Conservation (phyloP, 768 basidiomycete genomes). For the Collybia nuda region DNA sequence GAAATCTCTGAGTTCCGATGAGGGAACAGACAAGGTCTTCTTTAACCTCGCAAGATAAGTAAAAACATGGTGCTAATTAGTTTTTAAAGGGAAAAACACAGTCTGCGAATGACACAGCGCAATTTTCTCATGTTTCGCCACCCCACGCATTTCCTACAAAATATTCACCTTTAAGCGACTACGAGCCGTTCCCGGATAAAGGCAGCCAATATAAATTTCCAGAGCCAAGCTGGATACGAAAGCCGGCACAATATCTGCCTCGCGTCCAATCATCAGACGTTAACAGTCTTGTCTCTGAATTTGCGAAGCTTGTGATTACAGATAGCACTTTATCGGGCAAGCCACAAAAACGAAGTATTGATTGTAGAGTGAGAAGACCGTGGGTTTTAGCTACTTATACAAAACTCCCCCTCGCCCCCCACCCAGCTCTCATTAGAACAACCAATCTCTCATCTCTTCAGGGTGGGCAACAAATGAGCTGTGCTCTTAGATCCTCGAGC, state of each 20-base stretch:
- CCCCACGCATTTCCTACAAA: slow-evolving; percentile 25
- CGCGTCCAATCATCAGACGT: neutral
- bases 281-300: slow-evolving; percentile 5
- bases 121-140: neutral
- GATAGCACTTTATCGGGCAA: no score
- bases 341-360: no score
- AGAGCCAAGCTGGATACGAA: slow-evolving; percentile 28
- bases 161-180: slow-evolving; percentile 9
- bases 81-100: no score
- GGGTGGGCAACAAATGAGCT: neutral
- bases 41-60: no score
- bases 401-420: slow-evolving; percentile 5
- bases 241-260: slow-evolving; percentile 9
- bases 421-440: slow-evolving; percentile 18
- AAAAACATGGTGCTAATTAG: no score
- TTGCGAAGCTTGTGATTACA: neutral
- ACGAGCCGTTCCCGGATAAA: slow-evolving; percentile 12
- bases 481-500: slow-evolving; percentile 1
- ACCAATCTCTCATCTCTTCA: neutral
- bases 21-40: no score
- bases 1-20: slow-evolving; percentile 4
- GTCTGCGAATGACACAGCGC: neutral
- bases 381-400: slow-evolving; percentile 8
- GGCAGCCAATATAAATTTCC: slow-evolving; percentile 20
- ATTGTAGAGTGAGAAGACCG: neutral